These are phyloP conservation scores for Nicotiana sylvestris DNA, from an alignment of 257 asterid species.

Conservation along the genomic window DNA sequence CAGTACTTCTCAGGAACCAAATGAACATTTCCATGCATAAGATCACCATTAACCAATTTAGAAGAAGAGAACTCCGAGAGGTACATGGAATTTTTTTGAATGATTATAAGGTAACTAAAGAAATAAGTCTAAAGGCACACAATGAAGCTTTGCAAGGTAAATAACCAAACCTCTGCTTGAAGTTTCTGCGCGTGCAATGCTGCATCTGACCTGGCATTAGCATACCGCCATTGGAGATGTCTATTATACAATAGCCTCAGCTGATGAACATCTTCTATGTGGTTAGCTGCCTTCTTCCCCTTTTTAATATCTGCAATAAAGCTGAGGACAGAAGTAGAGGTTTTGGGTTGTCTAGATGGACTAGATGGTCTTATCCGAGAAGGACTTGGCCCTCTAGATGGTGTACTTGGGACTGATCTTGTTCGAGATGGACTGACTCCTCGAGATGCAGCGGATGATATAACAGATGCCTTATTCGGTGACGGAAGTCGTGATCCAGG, in stretches of 20 bases:
- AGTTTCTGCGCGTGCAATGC: constrained; percentile 45
- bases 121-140: constrained; percentile 2
- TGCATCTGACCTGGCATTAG: constrained; percentile 58
- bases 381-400: constrained; percentile 76
- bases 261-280: constrained; percentile 79
- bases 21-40: neutral
- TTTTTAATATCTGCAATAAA: constrained; percentile 72
- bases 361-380: constrained; percentile 64
- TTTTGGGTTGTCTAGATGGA: constrained; percentile 67
- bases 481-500: constrained; percentile 57
- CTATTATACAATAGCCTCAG: constrained; percentile 73
- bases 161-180: constrained; percentile 65
- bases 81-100: neutral
- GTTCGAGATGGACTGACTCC: constrained; percentile 59
- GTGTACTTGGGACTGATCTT: constrained; percentile 31
- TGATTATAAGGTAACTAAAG: neutral
- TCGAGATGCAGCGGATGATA: constrained; percentile 41
- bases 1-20: neutral
- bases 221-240: constrained; percentile 82
- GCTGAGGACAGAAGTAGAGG: constrained; percentile 68
- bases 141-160: constrained; percentile 5
- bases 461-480: constrained; percentile 33
- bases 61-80: neutral
- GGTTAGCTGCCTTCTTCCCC: constrained; percentile 62
- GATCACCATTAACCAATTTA: neutral